A percentile compares a stretch with the other conserved stretches of the same genome.
phyloP scores from a whole-genome alignment of 2,329 filamentous ascomycete genomes.

The Westerdykella aurantiaca region DNA sequence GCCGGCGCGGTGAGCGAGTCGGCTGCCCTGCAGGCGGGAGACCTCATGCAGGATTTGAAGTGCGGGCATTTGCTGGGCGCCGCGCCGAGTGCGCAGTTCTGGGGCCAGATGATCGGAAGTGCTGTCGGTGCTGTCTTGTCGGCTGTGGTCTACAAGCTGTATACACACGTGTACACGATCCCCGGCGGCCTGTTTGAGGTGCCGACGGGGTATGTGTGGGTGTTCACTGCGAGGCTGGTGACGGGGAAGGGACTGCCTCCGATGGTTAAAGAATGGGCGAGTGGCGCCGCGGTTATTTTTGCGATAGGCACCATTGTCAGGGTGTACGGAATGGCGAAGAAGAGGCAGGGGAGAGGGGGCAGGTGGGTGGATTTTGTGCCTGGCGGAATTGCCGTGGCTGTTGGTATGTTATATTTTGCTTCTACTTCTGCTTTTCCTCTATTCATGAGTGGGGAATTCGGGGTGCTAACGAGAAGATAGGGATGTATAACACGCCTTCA shows the following conservation, averaged over 20 bases:
- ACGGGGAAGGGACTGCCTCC: slow-evolving; percentile 82
- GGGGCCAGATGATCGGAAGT: slow-evolving; percentile 88
- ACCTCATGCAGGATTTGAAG: slow-evolving; percentile 95
- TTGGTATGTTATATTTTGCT: slow-evolving; percentile 52
- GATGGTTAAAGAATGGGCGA: slow-evolving; percentile 76
- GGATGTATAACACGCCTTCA: slow-evolving; percentile 96
- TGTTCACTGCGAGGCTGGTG: slow-evolving; percentile 89
- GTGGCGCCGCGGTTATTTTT: slow-evolving; percentile 69
- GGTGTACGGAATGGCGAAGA: slow-evolving; percentile 38
- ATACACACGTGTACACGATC: slow-evolving; percentile 82
- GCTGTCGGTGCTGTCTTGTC: slow-evolving; percentile 80
- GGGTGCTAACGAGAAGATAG: slow-evolving; percentile 34
- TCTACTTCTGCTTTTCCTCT: not conserved
- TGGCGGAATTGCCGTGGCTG: slow-evolving; percentile 90
- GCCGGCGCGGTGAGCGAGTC: slow-evolving; percentile 83
- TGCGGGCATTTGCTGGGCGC: slow-evolving; percentile 90
- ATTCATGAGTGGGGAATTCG: not conserved
- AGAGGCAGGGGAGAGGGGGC: slow-evolving; percentile 28
- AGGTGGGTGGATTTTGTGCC: slow-evolving; percentile 73
- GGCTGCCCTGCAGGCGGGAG: slow-evolving; percentile 87
- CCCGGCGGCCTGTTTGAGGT: slow-evolving; percentile 88
- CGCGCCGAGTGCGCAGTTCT: slow-evolving; percentile 91
- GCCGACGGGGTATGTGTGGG: slow-evolving; percentile 93
- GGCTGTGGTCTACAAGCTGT: slow-evolving; percentile 81
- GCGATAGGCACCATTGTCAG: slow-evolving; percentile 64